These are phyloP conservation scores for Aspergillus neotritici DNA, from an alignment of 2,329 filamentous ascomycete species.

Conservation along the genomic window DNA sequence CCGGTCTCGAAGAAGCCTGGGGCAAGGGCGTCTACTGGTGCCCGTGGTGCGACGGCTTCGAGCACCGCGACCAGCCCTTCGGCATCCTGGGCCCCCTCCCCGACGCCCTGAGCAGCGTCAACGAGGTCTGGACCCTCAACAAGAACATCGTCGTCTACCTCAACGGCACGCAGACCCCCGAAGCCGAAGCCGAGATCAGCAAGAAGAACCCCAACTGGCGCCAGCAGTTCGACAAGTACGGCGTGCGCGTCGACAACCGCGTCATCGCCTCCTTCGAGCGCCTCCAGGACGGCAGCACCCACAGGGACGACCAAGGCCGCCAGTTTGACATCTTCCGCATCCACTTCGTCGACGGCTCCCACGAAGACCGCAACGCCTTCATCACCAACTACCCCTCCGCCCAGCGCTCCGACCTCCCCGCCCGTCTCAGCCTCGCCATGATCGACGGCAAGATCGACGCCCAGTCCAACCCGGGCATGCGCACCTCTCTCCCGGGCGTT, in stretches of 20 bases:
- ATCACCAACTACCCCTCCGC: slow-evolving; percentile 46
- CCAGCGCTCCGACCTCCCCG: slow-evolving; percentile 47
- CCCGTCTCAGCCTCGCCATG: slow-evolving; percentile 45
- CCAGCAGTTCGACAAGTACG: slow-evolving; percentile 46
- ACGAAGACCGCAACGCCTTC: slow-evolving; percentile 48
- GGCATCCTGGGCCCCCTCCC: slow-evolving; percentile 48
- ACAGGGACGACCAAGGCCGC: slow-evolving; percentile 23
- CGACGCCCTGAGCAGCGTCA: slow-evolving; percentile 42
- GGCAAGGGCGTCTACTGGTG: slow-evolving; percentile 59
- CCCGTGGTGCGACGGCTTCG: slow-evolving; percentile 60
- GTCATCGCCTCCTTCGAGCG: slow-evolving; percentile 48
- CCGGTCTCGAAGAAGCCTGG: slow-evolving; percentile 52
- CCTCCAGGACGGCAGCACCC: slow-evolving; percentile 30
- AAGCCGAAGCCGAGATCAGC: slow-evolving; percentile 36
- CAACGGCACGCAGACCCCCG: slow-evolving; percentile 54
- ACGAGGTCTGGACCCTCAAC: slow-evolving; percentile 53
- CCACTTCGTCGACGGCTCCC: slow-evolving; percentile 45
- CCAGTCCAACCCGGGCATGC: slow-evolving; percentile 39
- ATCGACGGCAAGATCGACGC: slow-evolving; percentile 42
- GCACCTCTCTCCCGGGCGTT: slow-evolving; percentile 50
- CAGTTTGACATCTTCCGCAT: slow-evolving; percentile 55
- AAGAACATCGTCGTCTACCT: slow-evolving; percentile 53
- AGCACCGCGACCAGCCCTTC: slow-evolving; percentile 55
- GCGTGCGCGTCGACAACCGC: slow-evolving; percentile 53
- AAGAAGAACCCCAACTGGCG: slow-evolving; percentile 44